Evolutionary conservation across 768 basidiomycete species (phyloP).

Genomic region (Panellus pusillus): DNA sequence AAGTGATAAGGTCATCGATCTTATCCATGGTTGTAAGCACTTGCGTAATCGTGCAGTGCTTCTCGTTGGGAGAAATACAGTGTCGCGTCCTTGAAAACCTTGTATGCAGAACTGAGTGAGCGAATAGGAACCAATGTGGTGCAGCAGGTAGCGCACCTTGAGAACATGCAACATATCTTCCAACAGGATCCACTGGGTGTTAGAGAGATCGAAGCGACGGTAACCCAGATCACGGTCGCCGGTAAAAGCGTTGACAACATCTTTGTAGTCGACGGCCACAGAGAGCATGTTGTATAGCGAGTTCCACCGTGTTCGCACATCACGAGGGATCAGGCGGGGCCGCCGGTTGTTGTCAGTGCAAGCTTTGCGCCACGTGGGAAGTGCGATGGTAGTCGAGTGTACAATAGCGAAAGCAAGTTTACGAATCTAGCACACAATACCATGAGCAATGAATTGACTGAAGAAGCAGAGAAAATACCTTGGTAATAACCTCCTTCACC

Average conservation of each 20-base stretch:
- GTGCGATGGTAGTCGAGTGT: slow-evolving; percentile 30
- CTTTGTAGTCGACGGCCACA: slow-evolving; percentile 28
- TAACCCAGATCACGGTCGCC: no score
- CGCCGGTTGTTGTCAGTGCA: slow-evolving; percentile 17
- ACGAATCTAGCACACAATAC: no score
- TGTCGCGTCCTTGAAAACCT: slow-evolving; percentile 29
- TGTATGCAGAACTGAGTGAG: no score
- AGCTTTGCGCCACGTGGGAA: slow-evolving; percentile 29
- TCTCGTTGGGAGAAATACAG: slow-evolving; percentile 26
- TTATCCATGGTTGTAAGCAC: slow-evolving; percentile 36
- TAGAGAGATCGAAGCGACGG: no score
- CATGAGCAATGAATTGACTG: no score
- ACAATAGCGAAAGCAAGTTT: slow-evolving; percentile 26
- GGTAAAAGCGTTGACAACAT: slow-evolving; percentile 26
- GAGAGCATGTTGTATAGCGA: slow-evolving; percentile 34
- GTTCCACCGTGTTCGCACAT: slow-evolving; percentile 39
- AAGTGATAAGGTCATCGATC: slow-evolving; percentile 28
- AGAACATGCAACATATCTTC: no score
- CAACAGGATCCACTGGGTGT: no score
- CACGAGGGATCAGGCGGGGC: slow-evolving; percentile 28
- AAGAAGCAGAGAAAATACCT: no score
- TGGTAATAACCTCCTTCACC: no score
- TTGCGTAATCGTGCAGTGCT: slow-evolving; percentile 23
- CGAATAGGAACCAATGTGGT: no score
- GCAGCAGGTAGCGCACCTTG: no score